Percentiles rank a stretch among this genome's conserved stretches.
These are phyloP conservation scores for Protea cynaroides DNA, from an alignment of 164 flowering plant species.

Conservation along the genomic window DNA sequence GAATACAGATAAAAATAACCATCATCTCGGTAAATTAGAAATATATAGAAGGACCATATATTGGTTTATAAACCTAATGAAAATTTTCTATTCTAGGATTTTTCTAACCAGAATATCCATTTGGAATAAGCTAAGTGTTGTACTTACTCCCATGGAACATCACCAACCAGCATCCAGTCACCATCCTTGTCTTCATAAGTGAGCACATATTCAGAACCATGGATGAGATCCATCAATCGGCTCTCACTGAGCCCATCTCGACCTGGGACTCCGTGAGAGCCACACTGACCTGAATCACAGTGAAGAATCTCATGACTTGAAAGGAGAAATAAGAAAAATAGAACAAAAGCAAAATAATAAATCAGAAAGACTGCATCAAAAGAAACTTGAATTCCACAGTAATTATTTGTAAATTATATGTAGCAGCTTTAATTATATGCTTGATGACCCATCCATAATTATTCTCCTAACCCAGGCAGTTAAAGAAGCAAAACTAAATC, in stretches of 20 bases:
- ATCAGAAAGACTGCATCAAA: too few relatives aligned
- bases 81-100: too few relatives aligned
- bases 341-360: too few relatives aligned
- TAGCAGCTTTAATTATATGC: too few relatives aligned
- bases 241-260: slow-evolving; percentile 53
- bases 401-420: too few relatives aligned
- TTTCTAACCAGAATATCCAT: background rate
- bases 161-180: slow-evolving; percentile 95
- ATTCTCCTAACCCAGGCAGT: too few relatives aligned
- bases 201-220: slow-evolving; percentile 80
- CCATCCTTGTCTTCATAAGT: slow-evolving; percentile 88
- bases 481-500: background rate
- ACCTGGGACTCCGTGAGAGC: slow-evolving; percentile 44
- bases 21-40: too few relatives aligned
- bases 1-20: too few relatives aligned
- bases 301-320: background rate
- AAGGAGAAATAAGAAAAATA: background rate
- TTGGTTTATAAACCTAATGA: too few relatives aligned
- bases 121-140: background rate
- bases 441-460: too few relatives aligned
- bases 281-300: slow-evolving; percentile 46
- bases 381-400: too few relatives aligned
- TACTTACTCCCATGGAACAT: slow-evolving; percentile 92
- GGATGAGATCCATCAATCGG: slow-evolving; percentile 59
- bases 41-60: too few relatives aligned